Evolutionary conservation across 2,329 filamentous ascomycete genomes (phyloP), one percentile per base, ranked within the genome.

Genomic region (Colletotrichum shisoi): DNA sequence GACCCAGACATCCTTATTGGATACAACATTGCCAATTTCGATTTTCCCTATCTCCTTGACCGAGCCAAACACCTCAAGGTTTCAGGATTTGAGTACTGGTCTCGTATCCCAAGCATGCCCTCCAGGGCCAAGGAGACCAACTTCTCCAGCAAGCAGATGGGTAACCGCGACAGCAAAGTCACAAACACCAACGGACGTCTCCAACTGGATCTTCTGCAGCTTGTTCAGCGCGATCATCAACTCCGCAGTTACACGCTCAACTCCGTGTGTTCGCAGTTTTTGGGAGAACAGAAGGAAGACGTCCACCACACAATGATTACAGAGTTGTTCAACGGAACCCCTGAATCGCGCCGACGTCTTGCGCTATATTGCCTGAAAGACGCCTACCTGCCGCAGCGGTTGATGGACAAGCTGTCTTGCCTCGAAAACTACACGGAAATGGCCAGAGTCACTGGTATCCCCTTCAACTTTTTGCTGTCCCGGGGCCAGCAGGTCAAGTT

Each of bases 301-400:
- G 95, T 99, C 3, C 95, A 99, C 75, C 90, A 99, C 79, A 97
- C 94, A 3, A 99, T 99, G 93, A 99, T 99, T 73, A 99, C 96
- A 0, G 96, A 98, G 75, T 81, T 99, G 3, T 97, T 94, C 84
- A 98, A 99, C 76, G 95, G 95, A 69, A 97, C 95, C 0, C 89
- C 94, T 0, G 95, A 99, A 76, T 97, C 94, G 4, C 84, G 95
- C 71, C 88, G 96, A 73, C 89, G 95, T 79, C 81, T 99, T 56
- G 95, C 95, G 1, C 87, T 99, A 1, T 99, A 99, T 81, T 99
- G 95, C 79, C 80, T 99, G 71, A 99, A 99, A 79, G 96, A 99
- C 81, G 95, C 95, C 0, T 99, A 97, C 74, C 84, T 99, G 3
- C 95, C 95, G 1, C 94, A 98, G 75, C 84, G 96, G 67, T 79